Percentiles rank a stretch among this genome's conserved stretches.
These are phyloP conservation scores for Beauveria rudraprayagi DNA, from an alignment of 2,329 filamentous ascomycete species.

Conservation along the genomic window DNA sequence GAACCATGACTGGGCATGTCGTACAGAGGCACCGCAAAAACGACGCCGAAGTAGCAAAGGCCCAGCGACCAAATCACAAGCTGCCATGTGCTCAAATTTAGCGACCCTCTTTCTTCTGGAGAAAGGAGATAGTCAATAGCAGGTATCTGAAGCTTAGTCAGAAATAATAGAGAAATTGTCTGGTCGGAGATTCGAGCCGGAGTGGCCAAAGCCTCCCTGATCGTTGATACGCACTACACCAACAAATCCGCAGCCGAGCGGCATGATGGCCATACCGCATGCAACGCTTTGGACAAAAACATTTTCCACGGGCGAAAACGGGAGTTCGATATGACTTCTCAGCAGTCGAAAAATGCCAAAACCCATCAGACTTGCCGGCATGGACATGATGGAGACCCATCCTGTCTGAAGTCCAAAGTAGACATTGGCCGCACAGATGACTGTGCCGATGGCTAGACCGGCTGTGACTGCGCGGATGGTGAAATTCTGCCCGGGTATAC, in stretches of 20 bases:
- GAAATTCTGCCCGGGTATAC: constrained; percentile 57
- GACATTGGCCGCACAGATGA: constrained; percentile 96
- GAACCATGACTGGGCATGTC: constrained; percentile 12
- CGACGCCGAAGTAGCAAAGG: constrained; percentile 91
- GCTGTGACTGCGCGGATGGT: constrained; percentile 73
- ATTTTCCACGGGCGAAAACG: constrained; percentile 92
- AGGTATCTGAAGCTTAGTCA: constrained; percentile 49
- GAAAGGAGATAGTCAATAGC: constrained; percentile 81
- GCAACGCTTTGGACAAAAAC: constrained; percentile 95
- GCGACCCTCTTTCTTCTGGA: constrained; percentile 67
- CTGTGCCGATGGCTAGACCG: constrained; percentile 73
- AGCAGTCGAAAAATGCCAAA: constrained; percentile 88
- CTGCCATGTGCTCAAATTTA: constrained; percentile 65
- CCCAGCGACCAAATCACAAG: constrained; percentile 86
- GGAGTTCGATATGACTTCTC: constrained; percentile 61
- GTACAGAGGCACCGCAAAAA: constrained; percentile 84
- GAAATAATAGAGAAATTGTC: background rate
- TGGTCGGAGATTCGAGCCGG: background rate
- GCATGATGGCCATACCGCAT: constrained; percentile 93
- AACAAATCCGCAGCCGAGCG: constrained; percentile 88
- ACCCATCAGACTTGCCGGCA: constrained; percentile 89
- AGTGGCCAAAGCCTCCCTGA: background rate
- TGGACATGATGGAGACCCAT: constrained; percentile 77
- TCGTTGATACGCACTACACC: constrained; percentile 55
- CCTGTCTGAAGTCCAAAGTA: constrained; percentile 94